Evolutionary conservation across 2,329 filamentous ascomycete species (phyloP), one percentile per base, ranked within the genome.

Genomic region (Daldinia eschscholtzii): DNA sequence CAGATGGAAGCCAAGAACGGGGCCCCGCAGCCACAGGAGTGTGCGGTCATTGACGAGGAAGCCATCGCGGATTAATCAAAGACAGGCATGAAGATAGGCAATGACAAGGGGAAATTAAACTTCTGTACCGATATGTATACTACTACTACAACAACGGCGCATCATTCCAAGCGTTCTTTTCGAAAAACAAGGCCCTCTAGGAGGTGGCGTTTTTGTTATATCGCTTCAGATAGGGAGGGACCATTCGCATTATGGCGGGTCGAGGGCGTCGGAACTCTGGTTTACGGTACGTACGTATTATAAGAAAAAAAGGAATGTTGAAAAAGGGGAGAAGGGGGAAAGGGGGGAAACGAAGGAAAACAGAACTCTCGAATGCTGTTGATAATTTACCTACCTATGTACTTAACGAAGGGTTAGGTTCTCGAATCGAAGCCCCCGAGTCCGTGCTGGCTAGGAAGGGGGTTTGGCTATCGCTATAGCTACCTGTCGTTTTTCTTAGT

Each of bases 51-150:
- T 20, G 76, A 84, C 55, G 83, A 85, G 65, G 81, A 79, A 52
- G 83, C 82, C 23, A 78, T 84, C 67, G 76, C 75, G 7, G 84
- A 85, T 66, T 82, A 73, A 57, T 37, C 26, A n/a, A 37, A 23
- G 20, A 23, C 20, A 23, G 26, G 28, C 4, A 37, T n/a, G 10
- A 48, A 42, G 18, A 37, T 9, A 30, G 23, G 53, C 46, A 39
- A 39, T 28, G 6, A 35, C 7, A 35, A 6, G 33, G 7, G 33
- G 26, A 28, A n/a, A 59, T n/a, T 1, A 12, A 9, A 35, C 18
- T 37, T 55, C 60, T 65, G 59, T 66, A 71, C 55, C 23, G 55
- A 53, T 67, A 59, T 67, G 59, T 67, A 67, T 41, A 65, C 33
- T 35, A 35, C 33, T 9, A 9, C 3, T 33, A 37, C 52, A 57